phyloP scores from a whole-genome alignment of 2,329 filamentous ascomycete genomes.

The Curvularia sp. region DNA sequence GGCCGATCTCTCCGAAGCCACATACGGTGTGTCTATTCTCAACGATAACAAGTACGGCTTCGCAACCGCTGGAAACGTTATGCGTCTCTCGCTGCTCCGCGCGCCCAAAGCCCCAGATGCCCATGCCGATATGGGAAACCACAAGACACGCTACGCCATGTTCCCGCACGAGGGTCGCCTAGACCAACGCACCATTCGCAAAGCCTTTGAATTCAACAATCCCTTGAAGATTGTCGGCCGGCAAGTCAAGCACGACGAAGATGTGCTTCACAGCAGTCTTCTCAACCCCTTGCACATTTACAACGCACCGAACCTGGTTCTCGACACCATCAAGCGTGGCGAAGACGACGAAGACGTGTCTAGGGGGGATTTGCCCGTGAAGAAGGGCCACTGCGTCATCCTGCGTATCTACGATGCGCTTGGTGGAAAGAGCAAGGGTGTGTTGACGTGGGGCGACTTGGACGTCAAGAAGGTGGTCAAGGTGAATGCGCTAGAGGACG shows the following conservation, averaged over 20 bases:
- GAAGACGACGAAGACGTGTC: constrained; percentile 64
- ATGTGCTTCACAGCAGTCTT: constrained; percentile 34
- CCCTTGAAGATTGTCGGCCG: constrained; percentile 67
- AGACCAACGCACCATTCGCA: constrained; percentile 75
- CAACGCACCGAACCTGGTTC: constrained; percentile 70
- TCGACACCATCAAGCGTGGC: constrained; percentile 91
- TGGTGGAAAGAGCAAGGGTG: constrained; percentile 79
- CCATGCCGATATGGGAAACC: constrained; percentile 90
- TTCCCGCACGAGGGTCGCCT: constrained; percentile 81
- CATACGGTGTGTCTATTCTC: constrained; percentile 88
- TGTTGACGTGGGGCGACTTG: constrained; percentile 69
- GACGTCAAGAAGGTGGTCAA: constrained; percentile 79
- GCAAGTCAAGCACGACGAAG: constrained; percentile 39
- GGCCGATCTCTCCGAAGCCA: constrained; percentile 86
- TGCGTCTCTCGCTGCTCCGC: constrained; percentile 86
- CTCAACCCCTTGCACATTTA: constrained; percentile 70
- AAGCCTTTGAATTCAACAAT: constrained; percentile 90
- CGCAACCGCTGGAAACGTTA: constrained; percentile 84
- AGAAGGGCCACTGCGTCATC: constrained; percentile 80
- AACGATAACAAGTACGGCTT: constrained; percentile 98
- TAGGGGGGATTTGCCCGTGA: constrained; percentile 61
- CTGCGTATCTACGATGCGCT: constrained; percentile 87
- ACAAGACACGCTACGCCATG: constrained; percentile 88
- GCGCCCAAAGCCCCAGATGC: constrained; percentile 92
- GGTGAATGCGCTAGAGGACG: constrained; percentile 89